A percentile compares a stretch with the other conserved stretches of the same genome.
Evolutionary conservation across 2,329 filamentous ascomycete species (phyloP).

Genomic region (Didymella keratinophila): DNA sequence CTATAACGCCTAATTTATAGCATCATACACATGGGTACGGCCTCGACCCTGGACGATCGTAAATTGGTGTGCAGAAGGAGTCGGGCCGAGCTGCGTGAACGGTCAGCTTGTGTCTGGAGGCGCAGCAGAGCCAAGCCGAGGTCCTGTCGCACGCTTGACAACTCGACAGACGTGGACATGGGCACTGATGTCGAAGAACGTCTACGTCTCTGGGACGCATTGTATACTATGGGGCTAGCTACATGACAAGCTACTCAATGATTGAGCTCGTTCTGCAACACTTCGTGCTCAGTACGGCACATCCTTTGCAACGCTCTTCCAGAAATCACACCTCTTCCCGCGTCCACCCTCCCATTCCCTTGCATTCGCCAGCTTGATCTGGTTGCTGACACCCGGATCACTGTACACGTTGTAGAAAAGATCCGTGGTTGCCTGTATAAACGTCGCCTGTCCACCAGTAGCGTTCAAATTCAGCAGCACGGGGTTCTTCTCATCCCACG

Average conservation of each 20-base stretch:
- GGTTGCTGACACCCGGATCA: slow-evolving; percentile 44
- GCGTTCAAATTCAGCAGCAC: slow-evolving; percentile 40
- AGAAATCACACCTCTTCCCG: slow-evolving; percentile 44
- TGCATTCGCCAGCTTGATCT: slow-evolving; percentile 39
- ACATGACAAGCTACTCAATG: background rate
- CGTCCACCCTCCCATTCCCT: slow-evolving; percentile 43
- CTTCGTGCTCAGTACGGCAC: slow-evolving; percentile 31
- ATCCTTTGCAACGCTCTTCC: slow-evolving; percentile 35
- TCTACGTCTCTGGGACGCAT: background rate
- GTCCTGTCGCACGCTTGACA: background rate
- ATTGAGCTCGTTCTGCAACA: background rate
- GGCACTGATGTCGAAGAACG: background rate
- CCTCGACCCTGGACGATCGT: background rate
- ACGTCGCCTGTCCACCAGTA: slow-evolving; percentile 37
- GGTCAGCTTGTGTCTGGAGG: background rate
- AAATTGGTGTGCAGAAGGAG: background rate
- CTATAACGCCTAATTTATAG: background rate
- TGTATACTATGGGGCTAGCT: background rate
- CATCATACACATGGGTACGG: background rate
- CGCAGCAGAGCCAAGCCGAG: background rate
- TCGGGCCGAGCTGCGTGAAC: background rate
- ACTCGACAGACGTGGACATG: background rate
- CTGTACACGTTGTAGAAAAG: slow-evolving; percentile 40
- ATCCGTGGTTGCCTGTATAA: slow-evolving; percentile 30
- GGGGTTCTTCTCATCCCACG: slow-evolving; percentile 31